Base-by-base conservation (phyloP, 2,329 filamentous ascomycete species). In the Apiospora arundinis region DNA sequence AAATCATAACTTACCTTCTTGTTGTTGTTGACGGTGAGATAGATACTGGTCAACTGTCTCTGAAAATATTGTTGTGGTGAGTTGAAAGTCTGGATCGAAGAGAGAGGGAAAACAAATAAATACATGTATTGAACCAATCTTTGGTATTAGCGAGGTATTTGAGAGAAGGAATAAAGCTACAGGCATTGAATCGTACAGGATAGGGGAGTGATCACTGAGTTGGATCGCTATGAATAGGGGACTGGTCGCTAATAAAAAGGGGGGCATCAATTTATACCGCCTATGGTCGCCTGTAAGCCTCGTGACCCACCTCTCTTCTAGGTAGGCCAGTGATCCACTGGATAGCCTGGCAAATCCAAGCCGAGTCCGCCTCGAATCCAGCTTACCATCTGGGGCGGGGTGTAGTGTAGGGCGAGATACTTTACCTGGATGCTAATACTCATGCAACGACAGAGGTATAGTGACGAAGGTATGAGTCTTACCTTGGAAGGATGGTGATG, bases 311-410 rank as follows among this genome's bases (percentile, higher is more conserved):
- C 52, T 40, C 56, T 63, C 5, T 18, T 40, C 32, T 11, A 63
- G 56, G 32, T 18, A 63, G 32, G 18, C 32, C 32, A 63, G 56
- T 63, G 56, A n/a, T 63, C 56, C 56, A 63, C 56, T 40, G 56
- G n/a, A 63, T 5, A 40, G 37, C 56, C 56, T 63, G 9, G 56
- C 56, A 18, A 8, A 48, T n/a, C 21, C 45, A 48, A 63, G 9
- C 8, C 37, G 56, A 63, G 4, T 28, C 11, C 21, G 21, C 37
- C 32, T 40, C 18, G 8, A 40, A 40, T 21, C 21, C 28, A 40
- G 32, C 56, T 63, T 63, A n/a, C 32, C 56, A 23, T 40, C 56
- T 63, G 32, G 56, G 56, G 56, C 32, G 32, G 32, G 32, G 16
- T 60, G 28, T 28, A 12, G 52, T 60, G 28, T 18, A 37, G 56